phyloP scores from a whole-genome alignment of 1,284 basidiomycete genomes.

The Farysia itapuensis region DNA sequence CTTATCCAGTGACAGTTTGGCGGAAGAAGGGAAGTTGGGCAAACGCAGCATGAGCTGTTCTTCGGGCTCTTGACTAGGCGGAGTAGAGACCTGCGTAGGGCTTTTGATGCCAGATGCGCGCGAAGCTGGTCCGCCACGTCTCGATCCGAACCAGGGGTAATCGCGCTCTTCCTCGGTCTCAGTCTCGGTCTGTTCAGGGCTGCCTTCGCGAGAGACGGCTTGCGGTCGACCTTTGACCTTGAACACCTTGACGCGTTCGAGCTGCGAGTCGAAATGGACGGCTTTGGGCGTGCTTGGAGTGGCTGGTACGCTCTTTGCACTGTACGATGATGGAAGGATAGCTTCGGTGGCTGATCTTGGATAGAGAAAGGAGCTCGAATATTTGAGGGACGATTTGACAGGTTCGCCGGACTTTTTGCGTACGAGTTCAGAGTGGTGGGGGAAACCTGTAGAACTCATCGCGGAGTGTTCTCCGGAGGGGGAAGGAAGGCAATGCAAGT shows the following conservation, averaged over 20 bases:
- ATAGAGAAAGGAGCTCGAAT: conserved; percentile 60
- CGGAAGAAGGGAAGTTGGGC: conserved; percentile 65
- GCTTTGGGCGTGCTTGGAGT: conserved; percentile 73
- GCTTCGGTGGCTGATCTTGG: conserved; percentile 63
- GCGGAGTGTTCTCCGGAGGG: conserved; percentile 29
- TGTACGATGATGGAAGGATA: conserved; percentile 25
- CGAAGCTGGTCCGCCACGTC: conserved; percentile 16
- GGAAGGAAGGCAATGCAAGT: conserved; percentile 44
- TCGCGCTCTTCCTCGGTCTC: conserved; percentile 68
- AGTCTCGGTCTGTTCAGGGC: conserved; percentile 81
- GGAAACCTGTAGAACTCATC: conserved; percentile 26
- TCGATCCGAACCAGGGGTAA: conserved; percentile 38
- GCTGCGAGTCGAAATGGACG: conserved; percentile 87
- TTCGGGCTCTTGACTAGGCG: conserved; percentile 26
- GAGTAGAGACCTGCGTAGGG: conserved; percentile 8
- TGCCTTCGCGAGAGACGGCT: conserved; percentile 86
- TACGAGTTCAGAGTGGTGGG: conserved; percentile 62
- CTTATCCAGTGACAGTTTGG: conserved; percentile 59
- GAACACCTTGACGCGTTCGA: conserved; percentile 88
- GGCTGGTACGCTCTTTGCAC: conserved; percentile 59
- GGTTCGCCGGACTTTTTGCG: conserved; percentile 91
- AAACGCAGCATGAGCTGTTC: conserved; percentile 62
- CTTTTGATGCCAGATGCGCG: conserved; percentile 10
- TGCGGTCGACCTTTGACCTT: conserved; percentile 88
- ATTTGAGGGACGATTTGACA: conserved; percentile 86